Conservation (phyloP, 495 filamentous ascomycete genomes). For the Poronia punctata region DNA sequence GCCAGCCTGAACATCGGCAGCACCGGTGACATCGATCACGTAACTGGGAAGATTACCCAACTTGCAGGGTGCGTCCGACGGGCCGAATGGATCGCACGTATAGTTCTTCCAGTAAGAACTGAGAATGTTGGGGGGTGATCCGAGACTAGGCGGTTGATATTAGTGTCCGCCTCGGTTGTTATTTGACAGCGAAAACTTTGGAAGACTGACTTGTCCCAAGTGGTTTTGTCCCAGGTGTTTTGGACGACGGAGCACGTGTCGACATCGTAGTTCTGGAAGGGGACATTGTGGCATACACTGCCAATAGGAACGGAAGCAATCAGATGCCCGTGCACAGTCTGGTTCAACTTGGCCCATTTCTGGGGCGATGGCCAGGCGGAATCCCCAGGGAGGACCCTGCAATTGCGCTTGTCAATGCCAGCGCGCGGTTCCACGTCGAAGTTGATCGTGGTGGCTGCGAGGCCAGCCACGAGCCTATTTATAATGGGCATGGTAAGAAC, state of each 20-base stretch:
- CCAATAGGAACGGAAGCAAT: conserved; percentile 46
- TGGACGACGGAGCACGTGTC: neutral
- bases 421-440: too few species aligned
- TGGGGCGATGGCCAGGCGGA: conserved; percentile 35
- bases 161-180: neutral
- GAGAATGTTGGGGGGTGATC: conserved; percentile 28
- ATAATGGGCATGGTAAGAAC: too few species aligned
- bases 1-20: conserved; percentile 27
- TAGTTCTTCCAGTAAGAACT: conserved; percentile 39
- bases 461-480: too few species aligned
- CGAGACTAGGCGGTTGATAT: too few species aligned
- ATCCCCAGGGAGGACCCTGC: conserved; percentile 49
- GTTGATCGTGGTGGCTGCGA: too few species aligned
- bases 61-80: conserved; percentile 34
- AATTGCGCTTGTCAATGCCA: too few species aligned
- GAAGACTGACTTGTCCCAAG: neutral
- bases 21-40: conserved; percentile 35
- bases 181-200: neutral
- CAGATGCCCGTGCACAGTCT: conserved; percentile 36
- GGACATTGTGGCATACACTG: conserved; percentile 34
- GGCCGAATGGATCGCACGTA: conserved; percentile 48
- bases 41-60: conserved; percentile 50
- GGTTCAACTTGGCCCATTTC: conserved; percentile 40
- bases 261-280: neutral
- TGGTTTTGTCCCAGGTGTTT: neutral